Evolutionary conservation across 257 asterid species (phyloP), one percentile per base, ranked within the genome.

Genomic region (Agastache rugosa): DNA sequence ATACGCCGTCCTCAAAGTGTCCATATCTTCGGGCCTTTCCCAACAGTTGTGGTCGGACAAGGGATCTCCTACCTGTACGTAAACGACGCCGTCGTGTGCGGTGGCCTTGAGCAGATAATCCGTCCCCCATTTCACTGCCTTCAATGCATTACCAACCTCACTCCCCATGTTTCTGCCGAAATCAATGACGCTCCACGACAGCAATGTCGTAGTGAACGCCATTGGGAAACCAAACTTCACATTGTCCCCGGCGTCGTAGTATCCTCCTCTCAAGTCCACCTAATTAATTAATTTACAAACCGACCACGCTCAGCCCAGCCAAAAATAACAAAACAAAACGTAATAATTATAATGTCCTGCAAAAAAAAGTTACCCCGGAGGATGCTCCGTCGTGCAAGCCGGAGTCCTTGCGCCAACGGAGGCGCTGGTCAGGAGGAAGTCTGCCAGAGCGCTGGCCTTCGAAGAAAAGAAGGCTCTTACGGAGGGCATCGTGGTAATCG

Each of bases 401-500:
- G 45, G 98, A 93, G 88, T 91, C 91, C 54, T 48, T 71, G 63
- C 97, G 91, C 98, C 98, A 93, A 3, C 82, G 85, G 44, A 89
- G 41, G 71, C 97, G 92, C 73, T 93, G 97, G 78, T 89, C 95
- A 1, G 90, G 87, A 0, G 97, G 95, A 23, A 93, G 93, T 50
- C 76, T 75, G 37, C 98, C 98, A 3, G 98, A 91, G 81, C 98
- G 97, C 69, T 93, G 98, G 84, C 96, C 98, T 79, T 93, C 98
- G 80, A 89, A 91, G 91, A 91, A 93, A 15, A 93, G 87, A 23
- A 93, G 87, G 86, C 98, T 86, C 79, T 93, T 93, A 1, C 82
- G 86, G 61, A 93, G 96, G 20, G 97, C 97, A 45, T 87, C 97
- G 35, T 77, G 83, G 91, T 93, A 93, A 77, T 93, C 77, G 23